Conservation (phyloP, 768 basidiomycete species). For the Calocybe gangraenosa region DNA sequence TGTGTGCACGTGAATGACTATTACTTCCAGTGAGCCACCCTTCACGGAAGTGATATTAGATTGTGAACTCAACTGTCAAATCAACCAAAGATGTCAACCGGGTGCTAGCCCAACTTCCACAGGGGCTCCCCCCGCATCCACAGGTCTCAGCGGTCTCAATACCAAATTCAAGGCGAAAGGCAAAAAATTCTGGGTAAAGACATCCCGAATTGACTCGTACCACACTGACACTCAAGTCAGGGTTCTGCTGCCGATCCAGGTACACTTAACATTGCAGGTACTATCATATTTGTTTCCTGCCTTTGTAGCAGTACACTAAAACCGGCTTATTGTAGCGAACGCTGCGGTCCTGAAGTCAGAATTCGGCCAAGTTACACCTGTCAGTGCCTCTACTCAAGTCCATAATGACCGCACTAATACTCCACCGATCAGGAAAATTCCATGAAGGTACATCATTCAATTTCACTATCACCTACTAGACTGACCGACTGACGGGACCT, state of each 20-base stretch:
- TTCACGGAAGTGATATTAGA: not conserved
- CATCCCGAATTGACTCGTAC: not conserved
- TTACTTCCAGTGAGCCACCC: too few relatives aligned
- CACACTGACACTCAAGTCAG: slow-evolving; percentile 10
- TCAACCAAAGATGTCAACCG: slow-evolving; percentile 24
- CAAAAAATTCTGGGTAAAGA: slow-evolving; percentile 25
- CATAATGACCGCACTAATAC: not conserved
- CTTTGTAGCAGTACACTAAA: not conserved
- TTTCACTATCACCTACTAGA: not conserved
- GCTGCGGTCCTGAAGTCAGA: slow-evolving; percentile 26
- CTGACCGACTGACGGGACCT: not conserved
- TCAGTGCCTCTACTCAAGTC: slow-evolving; percentile 8
- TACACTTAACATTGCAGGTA: slow-evolving; percentile 28
- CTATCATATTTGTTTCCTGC: not conserved
- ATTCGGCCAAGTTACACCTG: slow-evolving; percentile 36
- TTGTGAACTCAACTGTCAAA: too few relatives aligned
- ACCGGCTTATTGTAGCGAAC: slow-evolving; percentile 21
- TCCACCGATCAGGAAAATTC: slow-evolving; percentile 26
- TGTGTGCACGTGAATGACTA: too few relatives aligned
- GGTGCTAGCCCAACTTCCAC: slow-evolving; percentile 13
- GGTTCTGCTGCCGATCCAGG: slow-evolving; percentile 27
- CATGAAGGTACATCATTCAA: slow-evolving; percentile 31
- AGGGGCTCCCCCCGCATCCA: slow-evolving; percentile 15
- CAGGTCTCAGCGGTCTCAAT: slow-evolving; percentile 16
- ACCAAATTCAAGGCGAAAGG: slow-evolving; percentile 21